Evolutionary conservation across 768 basidiomycete species (phyloP).

Genomic region (Ramaria sp.): DNA sequence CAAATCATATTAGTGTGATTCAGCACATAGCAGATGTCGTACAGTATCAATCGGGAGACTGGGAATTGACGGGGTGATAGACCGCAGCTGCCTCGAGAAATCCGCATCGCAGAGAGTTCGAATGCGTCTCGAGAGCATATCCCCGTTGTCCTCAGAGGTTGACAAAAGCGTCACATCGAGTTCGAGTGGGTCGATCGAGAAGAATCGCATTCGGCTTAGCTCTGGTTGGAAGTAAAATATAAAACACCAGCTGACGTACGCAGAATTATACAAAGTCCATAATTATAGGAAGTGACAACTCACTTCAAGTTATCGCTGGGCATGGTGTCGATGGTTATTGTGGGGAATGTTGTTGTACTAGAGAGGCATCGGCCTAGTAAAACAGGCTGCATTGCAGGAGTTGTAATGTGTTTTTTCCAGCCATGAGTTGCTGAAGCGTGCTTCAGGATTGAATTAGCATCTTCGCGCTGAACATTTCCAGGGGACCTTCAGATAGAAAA

Average conservation of each 20-base stretch:
- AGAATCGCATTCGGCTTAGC: slow-evolving; percentile 2
- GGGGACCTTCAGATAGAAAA: background rate
- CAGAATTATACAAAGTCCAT: background rate
- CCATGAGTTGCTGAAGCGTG: background rate
- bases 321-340: background rate
- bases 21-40: background rate
- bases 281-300: background rate
- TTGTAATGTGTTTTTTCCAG: background rate
- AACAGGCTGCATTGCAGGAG: background rate
- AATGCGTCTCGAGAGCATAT: background rate
- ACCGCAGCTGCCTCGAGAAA: background rate
- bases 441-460: background rate
- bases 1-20: background rate
- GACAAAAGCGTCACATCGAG: slow-evolving; percentile 1
- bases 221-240: slow-evolving; percentile 1
- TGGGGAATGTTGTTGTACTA: background rate
- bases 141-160: background rate
- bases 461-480: background rate
- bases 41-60: background rate
- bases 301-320: background rate
- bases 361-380: background rate
- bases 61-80: background rate
- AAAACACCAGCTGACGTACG: background rate
- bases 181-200: slow-evolving; percentile 2
- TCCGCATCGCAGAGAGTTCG: background rate